Percentiles rank a stretch among this genome's conserved stretches.
Evolutionary conservation across 495 filamentous ascomycete species (phyloP).

Genomic region (Aspergillus steynii): DNA sequence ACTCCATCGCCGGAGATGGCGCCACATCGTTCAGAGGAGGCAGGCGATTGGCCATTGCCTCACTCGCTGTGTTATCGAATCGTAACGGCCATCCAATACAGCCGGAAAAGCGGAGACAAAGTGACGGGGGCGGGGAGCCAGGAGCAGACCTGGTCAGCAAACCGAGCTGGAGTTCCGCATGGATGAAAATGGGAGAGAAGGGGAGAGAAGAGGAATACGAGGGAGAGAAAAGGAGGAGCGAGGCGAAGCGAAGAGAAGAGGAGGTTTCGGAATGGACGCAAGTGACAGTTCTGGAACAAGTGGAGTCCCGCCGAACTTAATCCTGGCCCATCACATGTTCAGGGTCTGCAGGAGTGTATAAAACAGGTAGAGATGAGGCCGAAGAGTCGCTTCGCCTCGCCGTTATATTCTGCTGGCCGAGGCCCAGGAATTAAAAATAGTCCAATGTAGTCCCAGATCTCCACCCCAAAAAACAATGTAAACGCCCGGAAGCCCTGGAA

Average conservation of each 20-base stretch:
- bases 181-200: not conserved
- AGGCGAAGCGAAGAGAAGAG: not conserved
- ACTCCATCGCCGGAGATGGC: slow-evolving; percentile 30
- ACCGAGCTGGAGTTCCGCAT: slow-evolving; percentile 7
- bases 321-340: slow-evolving; percentile 1
- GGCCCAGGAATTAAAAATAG: slow-evolving; percentile 6
- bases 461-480: slow-evolving; percentile 1
- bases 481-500: not conserved
- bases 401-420: not conserved
- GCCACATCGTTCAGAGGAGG: slow-evolving; percentile 31
- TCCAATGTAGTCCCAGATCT: no score
- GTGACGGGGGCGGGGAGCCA: not conserved
- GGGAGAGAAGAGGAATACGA: not conserved
- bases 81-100: slow-evolving; percentile 33
- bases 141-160: slow-evolving; percentile 12
- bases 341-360: not conserved
- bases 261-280: slow-evolving; percentile 1
- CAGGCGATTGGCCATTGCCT: slow-evolving; percentile 45
- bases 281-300: slow-evolving; percentile 7
- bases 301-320: slow-evolving; percentile 14
- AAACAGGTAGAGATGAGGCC: no score
- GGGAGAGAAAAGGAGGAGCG: slow-evolving; percentile 7
- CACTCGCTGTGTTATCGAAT: slow-evolving; percentile 30
- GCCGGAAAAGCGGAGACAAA: slow-evolving; percentile 5
- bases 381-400: not conserved